A percentile compares a stretch with the other conserved stretches of the same genome.
Conservation (phyloP, 208 protist species). For the Naegleria lovaniensis region DNA sequence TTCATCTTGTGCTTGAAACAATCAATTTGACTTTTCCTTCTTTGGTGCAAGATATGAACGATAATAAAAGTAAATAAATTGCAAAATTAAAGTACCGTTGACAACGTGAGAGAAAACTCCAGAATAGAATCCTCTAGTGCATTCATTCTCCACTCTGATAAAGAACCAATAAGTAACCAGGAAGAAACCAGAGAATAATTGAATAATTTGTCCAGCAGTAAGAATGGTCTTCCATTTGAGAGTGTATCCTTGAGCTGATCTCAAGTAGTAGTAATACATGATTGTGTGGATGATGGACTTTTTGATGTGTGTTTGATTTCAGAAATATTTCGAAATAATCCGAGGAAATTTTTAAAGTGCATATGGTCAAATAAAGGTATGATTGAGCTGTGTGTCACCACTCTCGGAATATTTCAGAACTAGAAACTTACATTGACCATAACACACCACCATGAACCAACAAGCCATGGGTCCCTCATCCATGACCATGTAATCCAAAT, state of each 20-base stretch:
- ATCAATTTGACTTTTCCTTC: not conserved
- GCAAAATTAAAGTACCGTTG: not conserved
- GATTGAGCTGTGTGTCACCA: not conserved
- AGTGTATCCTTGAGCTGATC: not conserved
- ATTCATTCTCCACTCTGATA: not conserved
- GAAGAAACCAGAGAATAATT: slow-evolving; percentile 12
- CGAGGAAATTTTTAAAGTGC: too few species aligned
- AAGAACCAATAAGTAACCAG: slow-evolving; percentile 9
- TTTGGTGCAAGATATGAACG: not conserved
- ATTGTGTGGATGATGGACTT: not conserved
- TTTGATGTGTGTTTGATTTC: too few species aligned
- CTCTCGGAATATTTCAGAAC: not conserved
- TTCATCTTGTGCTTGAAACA: too few species aligned
- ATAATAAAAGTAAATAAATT: not conserved
- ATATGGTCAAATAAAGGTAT: not conserved
- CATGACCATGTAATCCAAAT: not conserved
- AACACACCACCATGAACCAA: not conserved
- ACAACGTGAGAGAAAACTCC: not conserved
- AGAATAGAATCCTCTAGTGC: not conserved
- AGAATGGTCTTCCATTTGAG: not conserved
- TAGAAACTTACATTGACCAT: not conserved
- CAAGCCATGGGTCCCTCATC: not conserved
- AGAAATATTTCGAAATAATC: too few species aligned
- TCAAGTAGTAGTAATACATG: slow-evolving; percentile 10
- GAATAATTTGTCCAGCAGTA: slow-evolving; percentile 19